Conservation (phyloP, 768 basidiomycete genomes). For the Boletus vinaceobasis region DNA sequence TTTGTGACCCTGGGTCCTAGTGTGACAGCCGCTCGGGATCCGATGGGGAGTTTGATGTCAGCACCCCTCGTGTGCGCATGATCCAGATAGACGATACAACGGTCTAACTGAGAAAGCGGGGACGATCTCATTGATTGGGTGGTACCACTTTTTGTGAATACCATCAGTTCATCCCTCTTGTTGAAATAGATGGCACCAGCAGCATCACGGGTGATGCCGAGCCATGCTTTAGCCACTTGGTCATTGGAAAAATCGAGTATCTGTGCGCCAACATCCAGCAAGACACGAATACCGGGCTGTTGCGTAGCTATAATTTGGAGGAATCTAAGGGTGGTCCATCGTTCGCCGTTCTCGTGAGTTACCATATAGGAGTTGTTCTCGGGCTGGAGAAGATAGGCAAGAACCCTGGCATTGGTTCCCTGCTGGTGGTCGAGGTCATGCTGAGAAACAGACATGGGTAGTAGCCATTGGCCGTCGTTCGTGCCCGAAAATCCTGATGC, state of each 20-base stretch:
- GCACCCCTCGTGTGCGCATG: slow-evolving; percentile 22
- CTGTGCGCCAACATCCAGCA: too few species aligned
- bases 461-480: slow-evolving; percentile 42
- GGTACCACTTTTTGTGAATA: slow-evolving; percentile 21
- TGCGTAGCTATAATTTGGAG: too few species aligned
- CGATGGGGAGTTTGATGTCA: slow-evolving; percentile 31
- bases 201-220: slow-evolving; percentile 15
- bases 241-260: slow-evolving; percentile 46
- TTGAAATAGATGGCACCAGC: slow-evolving; percentile 27
- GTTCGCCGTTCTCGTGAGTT: too few species aligned
- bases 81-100: slow-evolving; percentile 36
- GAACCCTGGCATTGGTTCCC: slow-evolving; percentile 38
- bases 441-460: slow-evolving; percentile 17
- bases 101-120: slow-evolving; percentile 23
- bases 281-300: too few species aligned
- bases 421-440: slow-evolving; percentile 28
- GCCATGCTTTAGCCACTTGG: slow-evolving; percentile 42
- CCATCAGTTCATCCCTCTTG: slow-evolving; percentile 26
- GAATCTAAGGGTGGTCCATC: too few species aligned
- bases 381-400: slow-evolving; percentile 15
- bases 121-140: slow-evolving; percentile 25
- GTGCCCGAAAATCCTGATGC: slow-evolving; percentile 48
- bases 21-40: slow-evolving; percentile 7
- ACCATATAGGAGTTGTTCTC: slow-evolving; percentile 39
- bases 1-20: slow-evolving; percentile 33